Evolutionary conservation across 2,329 filamentous ascomycete genomes (phyloP).

Genomic region (Plectosphaerella cucumerina): DNA sequence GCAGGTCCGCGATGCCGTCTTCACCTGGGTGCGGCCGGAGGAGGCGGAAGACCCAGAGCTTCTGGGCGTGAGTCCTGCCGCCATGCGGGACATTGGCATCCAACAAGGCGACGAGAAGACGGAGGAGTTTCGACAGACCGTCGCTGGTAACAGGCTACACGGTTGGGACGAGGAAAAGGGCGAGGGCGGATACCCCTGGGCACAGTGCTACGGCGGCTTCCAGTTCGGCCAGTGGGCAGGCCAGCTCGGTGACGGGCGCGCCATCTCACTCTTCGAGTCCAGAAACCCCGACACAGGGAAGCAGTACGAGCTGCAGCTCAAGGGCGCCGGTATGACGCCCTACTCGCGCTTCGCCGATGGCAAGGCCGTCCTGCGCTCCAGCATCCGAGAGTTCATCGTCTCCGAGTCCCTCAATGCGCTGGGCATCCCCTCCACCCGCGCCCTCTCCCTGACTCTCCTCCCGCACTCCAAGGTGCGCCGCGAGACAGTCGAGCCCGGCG

Average conservation of each 20-base stretch:
- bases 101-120: slow-evolving; percentile 61
- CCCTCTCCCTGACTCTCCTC: slow-evolving; percentile 74
- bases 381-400: slow-evolving; percentile 90
- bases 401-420: slow-evolving; percentile 86
- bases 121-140: slow-evolving; percentile 70
- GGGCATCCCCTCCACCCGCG: slow-evolving; percentile 79
- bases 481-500: slow-evolving; percentile 82
- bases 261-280: slow-evolving; percentile 89
- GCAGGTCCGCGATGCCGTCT: slow-evolving; percentile 79
- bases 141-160: slow-evolving; percentile 77
- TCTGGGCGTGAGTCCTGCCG: slow-evolving; percentile 73
- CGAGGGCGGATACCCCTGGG: slow-evolving; percentile 87
- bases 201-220: slow-evolving; percentile 91
- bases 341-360: slow-evolving; percentile 97
- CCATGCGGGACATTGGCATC: slow-evolving; percentile 78
- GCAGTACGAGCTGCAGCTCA: slow-evolving; percentile 88
- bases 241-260: slow-evolving; percentile 89
- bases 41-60: slow-evolving; percentile 68
- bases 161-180: slow-evolving; percentile 67
- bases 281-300: slow-evolving; percentile 68
- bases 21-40: slow-evolving; percentile 87
- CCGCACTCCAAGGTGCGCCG: slow-evolving; percentile 70
- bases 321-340: slow-evolving; percentile 88
- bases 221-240: slow-evolving; percentile 87
- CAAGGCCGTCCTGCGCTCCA: slow-evolving; percentile 86